Evolutionary conservation across 2,329 filamentous ascomycete genomes (phyloP), one percentile per base, ranked within the genome.

Genomic region (Pseudocercospora vitis): DNA sequence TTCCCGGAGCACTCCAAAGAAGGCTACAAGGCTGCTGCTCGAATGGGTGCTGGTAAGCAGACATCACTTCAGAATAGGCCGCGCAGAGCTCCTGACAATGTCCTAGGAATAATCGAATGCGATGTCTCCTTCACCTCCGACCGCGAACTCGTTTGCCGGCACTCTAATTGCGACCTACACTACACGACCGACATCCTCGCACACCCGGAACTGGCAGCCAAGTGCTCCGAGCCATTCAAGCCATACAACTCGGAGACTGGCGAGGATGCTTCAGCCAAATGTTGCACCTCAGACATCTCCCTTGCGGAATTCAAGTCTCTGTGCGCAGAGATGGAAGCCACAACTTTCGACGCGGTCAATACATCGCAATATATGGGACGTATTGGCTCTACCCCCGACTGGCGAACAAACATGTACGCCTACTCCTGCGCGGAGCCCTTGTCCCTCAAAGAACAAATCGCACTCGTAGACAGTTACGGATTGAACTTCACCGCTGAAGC

Each of bases 211-310:
- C 79, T 87, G 46, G 82, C 81, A 55, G 77, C 77, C 50, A 87
- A 87, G 71, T 87, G 84, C 72, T 81, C 78, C 2, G 67, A 70
- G 48, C 83, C 82, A 0, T 88, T 88, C 70, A 70, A 68, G n/a
- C 81, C 84, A 0, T 62, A 59, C 53, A 51, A 68, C 45, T 44
- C 59, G 3, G 56, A 50, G 7, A 65, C 55, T 2, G 62, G 63
- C 21, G 54, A 48, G 78, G 81, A 74, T 1, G 86, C 86, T 1
- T 76, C 73, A 12, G 85, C 84, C 9, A 81, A 81, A 60, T 89
- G 86, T 76, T 89, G 86, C 76, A 88, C 86, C 2, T 83, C 79
- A 62, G 86, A 89, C 65, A 81, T 89, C 64, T 88, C 85, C 0
- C 72, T 86, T 29, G 76, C 76, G 40, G 86, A 89, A 70, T 88